A percentile compares a stretch with the other conserved stretches of the same genome.
Evolutionary conservation across 257 asterid species (phyloP).

Genomic region (Nicotiana obtusifolia): DNA sequence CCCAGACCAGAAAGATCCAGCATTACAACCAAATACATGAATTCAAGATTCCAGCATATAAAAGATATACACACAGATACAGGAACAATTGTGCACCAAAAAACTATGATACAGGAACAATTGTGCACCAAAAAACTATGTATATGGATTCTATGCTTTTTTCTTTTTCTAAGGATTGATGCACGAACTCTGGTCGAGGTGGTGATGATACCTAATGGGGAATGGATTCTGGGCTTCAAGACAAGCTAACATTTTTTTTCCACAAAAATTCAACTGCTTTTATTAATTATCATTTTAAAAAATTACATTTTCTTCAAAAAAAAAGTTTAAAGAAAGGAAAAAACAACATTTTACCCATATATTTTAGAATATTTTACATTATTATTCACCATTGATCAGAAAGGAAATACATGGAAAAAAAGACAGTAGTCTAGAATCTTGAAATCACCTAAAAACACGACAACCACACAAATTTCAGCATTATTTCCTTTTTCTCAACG

Average conservation of each 20-base stretch:
- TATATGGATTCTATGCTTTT: slow-evolving; percentile 32
- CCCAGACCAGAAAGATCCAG: slow-evolving; percentile 55
- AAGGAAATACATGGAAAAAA: background rate
- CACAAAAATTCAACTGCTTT: slow-evolving; percentile 19
- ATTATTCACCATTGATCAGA: background rate
- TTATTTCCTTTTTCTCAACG: background rate
- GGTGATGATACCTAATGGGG: slow-evolving; percentile 43
- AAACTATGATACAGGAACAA: slow-evolving; percentile 1
- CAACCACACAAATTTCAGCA: background rate
- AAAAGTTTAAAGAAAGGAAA: background rate
- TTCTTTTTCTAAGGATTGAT: slow-evolving; percentile 22
- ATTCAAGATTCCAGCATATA: slow-evolving; percentile 25
- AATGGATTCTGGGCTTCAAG: slow-evolving; percentile 15
- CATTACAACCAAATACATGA: background rate
- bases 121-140: background rate
- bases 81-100: background rate
- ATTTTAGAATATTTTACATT: background rate
- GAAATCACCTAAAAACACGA: background rate
- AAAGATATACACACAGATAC: slow-evolving; percentile 1
- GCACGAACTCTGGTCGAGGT: slow-evolving; percentile 69
- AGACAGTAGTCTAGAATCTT: background rate
- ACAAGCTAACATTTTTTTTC: slow-evolving; percentile 6
- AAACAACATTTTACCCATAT: background rate
- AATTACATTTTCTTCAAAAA: background rate
- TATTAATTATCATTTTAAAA: background rate